phyloP scores from a whole-genome alignment of 495 filamentous ascomycete species.

The Penicillium cataractarum region DNA sequence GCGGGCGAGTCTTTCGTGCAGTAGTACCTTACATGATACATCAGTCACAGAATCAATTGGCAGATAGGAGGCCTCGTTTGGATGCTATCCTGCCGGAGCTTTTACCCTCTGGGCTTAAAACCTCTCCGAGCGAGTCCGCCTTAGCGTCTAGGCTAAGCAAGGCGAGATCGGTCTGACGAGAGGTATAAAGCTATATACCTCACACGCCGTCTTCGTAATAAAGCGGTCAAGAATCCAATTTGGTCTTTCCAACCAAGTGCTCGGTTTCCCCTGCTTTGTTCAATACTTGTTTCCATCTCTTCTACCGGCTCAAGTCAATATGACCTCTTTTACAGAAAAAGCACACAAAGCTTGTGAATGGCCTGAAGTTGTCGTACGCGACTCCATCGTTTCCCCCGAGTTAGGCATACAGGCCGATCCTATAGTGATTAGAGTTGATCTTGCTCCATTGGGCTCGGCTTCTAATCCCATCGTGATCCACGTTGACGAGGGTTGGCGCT shows the following conservation, averaged over 20 bases:
- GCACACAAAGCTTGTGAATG: too few species aligned
- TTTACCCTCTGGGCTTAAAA: slow-evolving; percentile 1
- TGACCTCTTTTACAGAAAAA: too few species aligned
- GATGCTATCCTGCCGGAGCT: slow-evolving; percentile 12
- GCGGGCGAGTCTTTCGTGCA: not conserved
- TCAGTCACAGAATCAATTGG: slow-evolving; percentile 14
- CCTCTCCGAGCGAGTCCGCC: too few species aligned
- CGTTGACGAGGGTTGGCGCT: too few species aligned
- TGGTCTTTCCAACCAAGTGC: not conserved
- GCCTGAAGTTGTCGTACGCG: too few species aligned
- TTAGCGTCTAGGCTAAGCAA: not conserved
- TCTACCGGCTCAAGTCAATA: too few species aligned
- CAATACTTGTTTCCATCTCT: not conserved
- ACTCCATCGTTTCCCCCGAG: too few species aligned
- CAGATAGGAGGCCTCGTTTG: slow-evolving; percentile 16
- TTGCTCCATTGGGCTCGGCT: too few species aligned
- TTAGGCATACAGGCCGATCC: too few species aligned
- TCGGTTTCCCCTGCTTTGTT: not conserved
- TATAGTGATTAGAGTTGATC: too few species aligned
- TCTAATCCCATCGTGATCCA: too few species aligned
- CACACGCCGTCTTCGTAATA: not conserved
- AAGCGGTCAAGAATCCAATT: not conserved
- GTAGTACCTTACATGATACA: slow-evolving; percentile 2
- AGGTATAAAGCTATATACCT: not conserved
- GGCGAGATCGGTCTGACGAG: not conserved